Percentiles rank a stretch among this genome's conserved stretches.
Conservation (phyloP, 2,329 filamentous ascomycete species). For the Periconia sp. region DNA sequence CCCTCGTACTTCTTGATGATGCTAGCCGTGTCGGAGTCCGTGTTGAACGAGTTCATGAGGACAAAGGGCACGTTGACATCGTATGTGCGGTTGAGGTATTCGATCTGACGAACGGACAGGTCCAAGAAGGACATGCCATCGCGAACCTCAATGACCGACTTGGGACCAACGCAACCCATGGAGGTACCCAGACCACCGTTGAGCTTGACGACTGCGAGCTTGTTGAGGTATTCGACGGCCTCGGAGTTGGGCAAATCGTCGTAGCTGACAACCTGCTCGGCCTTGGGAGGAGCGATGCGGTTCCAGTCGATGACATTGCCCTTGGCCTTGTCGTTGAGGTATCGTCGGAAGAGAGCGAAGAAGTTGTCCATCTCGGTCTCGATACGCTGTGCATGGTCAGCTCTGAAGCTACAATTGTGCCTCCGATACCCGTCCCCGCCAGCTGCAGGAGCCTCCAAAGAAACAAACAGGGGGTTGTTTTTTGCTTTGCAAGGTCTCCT, state of each 20-base stretch:
- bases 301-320: constrained; percentile 96
- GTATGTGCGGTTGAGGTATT: constrained; percentile 98
- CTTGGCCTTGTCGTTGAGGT: constrained; percentile 98
- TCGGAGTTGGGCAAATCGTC: constrained; percentile 85
- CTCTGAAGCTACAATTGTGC: neutral
- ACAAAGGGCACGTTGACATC: constrained; percentile 96
- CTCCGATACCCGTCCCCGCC: too few relatives aligned
- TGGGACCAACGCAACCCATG: constrained; percentile 98
- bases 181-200: constrained; percentile 99
- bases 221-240: constrained; percentile 91
- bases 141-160: constrained; percentile 98
- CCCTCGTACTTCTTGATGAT: constrained; percentile 99
- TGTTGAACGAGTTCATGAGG: constrained; percentile 99
- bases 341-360: constrained; percentile 96
- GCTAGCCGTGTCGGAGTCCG: constrained; percentile 93
- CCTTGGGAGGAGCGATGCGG: constrained; percentile 89
- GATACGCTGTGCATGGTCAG: constrained; percentile 66
- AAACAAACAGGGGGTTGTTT: neutral
- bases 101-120: constrained; percentile 96
- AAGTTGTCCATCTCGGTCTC: constrained; percentile 99
- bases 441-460: neutral
- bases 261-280: constrained; percentile 94
- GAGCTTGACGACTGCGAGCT: constrained; percentile 97
- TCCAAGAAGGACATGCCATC: constrained; percentile 99
- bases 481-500: neutral